Percentiles rank a stretch among this genome's conserved stretches.
Evolutionary conservation across 306 rosid genomes (phyloP).

Genomic region (Acacia acuminata): DNA sequence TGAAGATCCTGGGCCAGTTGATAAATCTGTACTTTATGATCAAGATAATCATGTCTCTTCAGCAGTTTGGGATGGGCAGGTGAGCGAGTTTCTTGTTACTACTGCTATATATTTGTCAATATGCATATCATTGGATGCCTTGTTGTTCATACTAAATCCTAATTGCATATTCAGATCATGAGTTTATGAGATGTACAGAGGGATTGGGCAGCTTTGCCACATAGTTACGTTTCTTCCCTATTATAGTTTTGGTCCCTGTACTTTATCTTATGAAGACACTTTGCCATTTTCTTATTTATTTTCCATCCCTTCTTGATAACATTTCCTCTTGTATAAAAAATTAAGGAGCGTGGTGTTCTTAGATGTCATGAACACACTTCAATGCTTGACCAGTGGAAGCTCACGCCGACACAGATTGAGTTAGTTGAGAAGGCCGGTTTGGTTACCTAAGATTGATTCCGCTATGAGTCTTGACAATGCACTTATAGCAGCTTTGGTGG

Average conservation of each 20-base stretch:
- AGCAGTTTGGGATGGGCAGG: slow-evolving; percentile 98
- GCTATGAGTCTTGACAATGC: slow-evolving; percentile 89
- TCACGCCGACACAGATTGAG: slow-evolving; percentile 64
- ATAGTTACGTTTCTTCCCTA: background rate
- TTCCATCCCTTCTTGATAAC: background rate
- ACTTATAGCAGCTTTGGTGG: slow-evolving; percentile 84
- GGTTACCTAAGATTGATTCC: slow-evolving; percentile 71
- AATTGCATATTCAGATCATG: background rate
- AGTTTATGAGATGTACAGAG: background rate
- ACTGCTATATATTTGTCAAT: background rate
- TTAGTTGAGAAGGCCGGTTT: slow-evolving; percentile 86
- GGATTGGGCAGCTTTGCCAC: background rate
- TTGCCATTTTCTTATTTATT: background rate
- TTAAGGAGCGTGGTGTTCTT: slow-evolving; percentile 89
- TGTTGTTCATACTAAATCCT: slow-evolving; percentile 14
- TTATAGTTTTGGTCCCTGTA: background rate
- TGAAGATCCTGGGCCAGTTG: slow-evolving; percentile 78
- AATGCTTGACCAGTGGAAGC: slow-evolving; percentile 94
- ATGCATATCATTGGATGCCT: slow-evolving; percentile 4
- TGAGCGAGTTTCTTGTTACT: slow-evolving; percentile 28
- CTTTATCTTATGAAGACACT: background rate
- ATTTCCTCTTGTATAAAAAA: background rate
- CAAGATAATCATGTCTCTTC: slow-evolving; percentile 93
- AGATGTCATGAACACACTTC: slow-evolving; percentile 95
- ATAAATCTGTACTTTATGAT: slow-evolving; percentile 76